These are phyloP conservation scores for Chalaropsis ovoidea DNA, from an alignment of 2,329 filamentous ascomycete species.

Conservation along the genomic window DNA sequence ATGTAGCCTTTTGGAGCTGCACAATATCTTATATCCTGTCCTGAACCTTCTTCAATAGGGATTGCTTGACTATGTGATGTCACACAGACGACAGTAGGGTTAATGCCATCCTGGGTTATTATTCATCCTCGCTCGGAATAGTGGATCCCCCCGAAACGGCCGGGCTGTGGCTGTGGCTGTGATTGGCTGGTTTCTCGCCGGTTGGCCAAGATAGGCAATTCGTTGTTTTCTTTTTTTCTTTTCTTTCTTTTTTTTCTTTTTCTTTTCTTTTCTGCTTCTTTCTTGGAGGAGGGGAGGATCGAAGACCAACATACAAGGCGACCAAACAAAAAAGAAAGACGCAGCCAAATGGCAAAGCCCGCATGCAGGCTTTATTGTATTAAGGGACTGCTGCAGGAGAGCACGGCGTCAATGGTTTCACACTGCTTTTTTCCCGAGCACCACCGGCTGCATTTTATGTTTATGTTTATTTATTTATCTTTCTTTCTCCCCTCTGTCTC, in stretches of 20 bases:
- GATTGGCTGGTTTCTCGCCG: background rate
- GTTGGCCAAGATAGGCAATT: conserved; percentile 1
- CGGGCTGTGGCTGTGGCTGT: background rate
- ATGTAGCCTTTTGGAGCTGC: no score
- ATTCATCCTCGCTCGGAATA: background rate
- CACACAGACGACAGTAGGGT: background rate
- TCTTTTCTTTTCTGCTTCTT: no score
- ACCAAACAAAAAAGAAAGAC: background rate
- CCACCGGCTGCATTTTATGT: background rate
- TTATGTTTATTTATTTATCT: background rate
- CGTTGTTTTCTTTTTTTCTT: conserved; percentile 3
- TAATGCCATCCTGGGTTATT: background rate
- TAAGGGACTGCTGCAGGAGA: conserved; percentile 11
- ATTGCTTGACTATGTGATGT: background rate
- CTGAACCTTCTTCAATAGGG: no score
- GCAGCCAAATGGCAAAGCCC: background rate
- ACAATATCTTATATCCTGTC: no score
- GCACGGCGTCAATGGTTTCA: conserved; percentile 13
- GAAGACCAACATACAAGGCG: background rate
- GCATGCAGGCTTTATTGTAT: conserved; percentile 1
- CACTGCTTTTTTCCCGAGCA: background rate
- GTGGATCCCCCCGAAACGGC: background rate
- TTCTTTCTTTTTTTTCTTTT: no score
- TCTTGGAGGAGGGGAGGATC: background rate
- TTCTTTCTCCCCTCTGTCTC: background rate